These are phyloP conservation scores for Exutisphaerella laricina DNA, from an alignment of 2,329 filamentous ascomycete species.

Conservation along the genomic window DNA sequence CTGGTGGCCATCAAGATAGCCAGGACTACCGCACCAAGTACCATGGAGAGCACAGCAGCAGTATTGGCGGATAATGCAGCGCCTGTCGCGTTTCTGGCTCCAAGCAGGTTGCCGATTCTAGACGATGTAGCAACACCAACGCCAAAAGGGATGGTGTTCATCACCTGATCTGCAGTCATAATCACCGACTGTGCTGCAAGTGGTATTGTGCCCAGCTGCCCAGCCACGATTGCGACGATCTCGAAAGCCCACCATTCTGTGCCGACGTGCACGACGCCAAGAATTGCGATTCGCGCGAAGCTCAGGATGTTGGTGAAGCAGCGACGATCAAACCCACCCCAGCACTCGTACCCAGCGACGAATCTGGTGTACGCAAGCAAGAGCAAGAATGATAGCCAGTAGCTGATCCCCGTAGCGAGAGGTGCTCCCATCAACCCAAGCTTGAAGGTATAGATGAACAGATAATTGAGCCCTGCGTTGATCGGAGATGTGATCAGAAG, in stretches of 20 bases:
- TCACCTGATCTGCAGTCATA: slow-evolving; percentile 41
- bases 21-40: slow-evolving; percentile 63
- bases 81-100: slow-evolving; percentile 58
- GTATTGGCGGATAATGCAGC: slow-evolving; percentile 69
- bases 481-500: slow-evolving; percentile 56
- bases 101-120: slow-evolving; percentile 73
- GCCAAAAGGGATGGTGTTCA: slow-evolving; percentile 82
- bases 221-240: slow-evolving; percentile 78
- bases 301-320: slow-evolving; percentile 62
- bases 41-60: slow-evolving; percentile 65
- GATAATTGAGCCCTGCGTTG: slow-evolving; percentile 54
- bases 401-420: slow-evolving; percentile 74
- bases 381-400: slow-evolving; percentile 77
- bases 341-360: slow-evolving; percentile 66
- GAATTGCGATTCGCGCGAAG: slow-evolving; percentile 67
- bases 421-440: slow-evolving; percentile 74
- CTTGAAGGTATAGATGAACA: slow-evolving; percentile 67
- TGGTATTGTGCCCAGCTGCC: slow-evolving; percentile 69
- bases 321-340: slow-evolving; percentile 63
- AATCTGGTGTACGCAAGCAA: slow-evolving; percentile 69
- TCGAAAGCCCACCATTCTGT: slow-evolving; percentile 96
- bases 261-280: slow-evolving; percentile 74
- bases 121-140: slow-evolving; percentile 75
- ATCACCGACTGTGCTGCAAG: slow-evolving; percentile 81
- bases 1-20: slow-evolving; percentile 64